These are phyloP conservation scores for Mortierella sp. DNA, from an alignment of 371 early-diverging fungal species.

Conservation along the genomic window DNA sequence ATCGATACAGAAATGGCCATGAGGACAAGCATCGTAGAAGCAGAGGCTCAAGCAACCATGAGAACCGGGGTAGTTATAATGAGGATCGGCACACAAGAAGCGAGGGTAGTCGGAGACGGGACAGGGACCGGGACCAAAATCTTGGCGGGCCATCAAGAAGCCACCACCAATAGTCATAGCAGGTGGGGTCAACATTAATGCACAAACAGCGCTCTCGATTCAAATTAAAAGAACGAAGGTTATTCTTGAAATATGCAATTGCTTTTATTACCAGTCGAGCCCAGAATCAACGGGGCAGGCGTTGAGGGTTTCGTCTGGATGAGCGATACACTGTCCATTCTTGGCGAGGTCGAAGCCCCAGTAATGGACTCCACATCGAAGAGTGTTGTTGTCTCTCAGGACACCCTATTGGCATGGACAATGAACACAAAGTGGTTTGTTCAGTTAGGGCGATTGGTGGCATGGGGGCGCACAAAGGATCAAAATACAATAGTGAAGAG, in stretches of 20 bases:
- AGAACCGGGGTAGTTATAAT: neutral
- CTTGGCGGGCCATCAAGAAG: neutral
- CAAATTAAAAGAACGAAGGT: neutral
- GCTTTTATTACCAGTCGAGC: constrained; percentile 40
- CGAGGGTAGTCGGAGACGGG: neutral
- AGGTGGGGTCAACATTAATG: neutral
- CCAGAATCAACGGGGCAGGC: constrained; percentile 50
- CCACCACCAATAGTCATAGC: neutral
- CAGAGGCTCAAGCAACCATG: neutral
- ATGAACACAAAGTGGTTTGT: neutral
- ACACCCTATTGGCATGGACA: constrained; percentile 30
- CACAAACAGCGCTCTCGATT: neutral
- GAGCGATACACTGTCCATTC: constrained; percentile 55
- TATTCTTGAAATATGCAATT: neutral
- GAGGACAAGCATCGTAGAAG: neutral
- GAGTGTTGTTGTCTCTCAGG: constrained; percentile 38
- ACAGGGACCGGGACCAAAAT: neutral
- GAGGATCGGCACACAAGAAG: neutral
- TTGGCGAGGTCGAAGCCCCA: constrained; percentile 56
- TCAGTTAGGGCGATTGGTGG: neutral
- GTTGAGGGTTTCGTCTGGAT: constrained; percentile 56
- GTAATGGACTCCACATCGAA: constrained; percentile 56
- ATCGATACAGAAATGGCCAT: neutral
- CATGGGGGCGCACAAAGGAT: neutral
- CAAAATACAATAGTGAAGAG: neutral